A percentile compares a stretch with the other conserved stretches of the same genome.
Conservation (phyloP, 176 grass and related monocot genomes). For the Oryza brachyantha region DNA sequence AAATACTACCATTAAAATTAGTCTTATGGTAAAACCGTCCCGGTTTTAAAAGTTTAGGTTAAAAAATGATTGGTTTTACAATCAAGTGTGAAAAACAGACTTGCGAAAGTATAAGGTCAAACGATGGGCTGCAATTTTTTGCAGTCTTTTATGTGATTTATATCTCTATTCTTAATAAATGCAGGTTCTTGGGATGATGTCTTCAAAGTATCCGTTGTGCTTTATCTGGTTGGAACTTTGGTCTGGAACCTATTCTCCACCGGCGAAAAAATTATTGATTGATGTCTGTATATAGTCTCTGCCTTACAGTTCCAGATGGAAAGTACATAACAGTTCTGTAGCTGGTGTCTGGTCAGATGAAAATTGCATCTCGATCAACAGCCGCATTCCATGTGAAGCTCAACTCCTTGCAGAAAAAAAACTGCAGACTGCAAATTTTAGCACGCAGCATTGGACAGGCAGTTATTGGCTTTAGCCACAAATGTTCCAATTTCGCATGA, state of each 20-base stretch:
- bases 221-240: constrained; percentile 83
- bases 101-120: too few relatives aligned
- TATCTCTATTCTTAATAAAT: background rate
- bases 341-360: background rate
- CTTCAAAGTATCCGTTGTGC: constrained; percentile 71
- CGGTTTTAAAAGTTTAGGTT: too few relatives aligned
- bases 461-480: background rate
- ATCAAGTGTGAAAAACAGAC: too few relatives aligned
- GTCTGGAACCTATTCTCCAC: constrained; percentile 94
- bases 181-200: constrained; percentile 96
- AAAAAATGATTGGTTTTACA: too few relatives aligned
- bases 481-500: background rate
- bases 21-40: too few relatives aligned
- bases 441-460: background rate
- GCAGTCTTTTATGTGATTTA: background rate
- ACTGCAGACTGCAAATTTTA: constrained; percentile 5
- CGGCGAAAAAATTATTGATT: constrained; percentile 91
- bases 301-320: constrained; percentile 9
- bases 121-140: background rate
- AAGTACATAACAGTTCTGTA: background rate
- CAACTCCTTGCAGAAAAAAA: constrained; percentile 1
- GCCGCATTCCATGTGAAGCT: background rate
- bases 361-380: background rate
- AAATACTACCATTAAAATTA: too few relatives aligned
- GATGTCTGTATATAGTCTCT: constrained; percentile 35